A percentile compares a stretch with the other conserved stretches of the same genome.
phyloP scores from a whole-genome alignment of 1,284 basidiomycete species.

The Cryptococcus hybrid region DNA sequence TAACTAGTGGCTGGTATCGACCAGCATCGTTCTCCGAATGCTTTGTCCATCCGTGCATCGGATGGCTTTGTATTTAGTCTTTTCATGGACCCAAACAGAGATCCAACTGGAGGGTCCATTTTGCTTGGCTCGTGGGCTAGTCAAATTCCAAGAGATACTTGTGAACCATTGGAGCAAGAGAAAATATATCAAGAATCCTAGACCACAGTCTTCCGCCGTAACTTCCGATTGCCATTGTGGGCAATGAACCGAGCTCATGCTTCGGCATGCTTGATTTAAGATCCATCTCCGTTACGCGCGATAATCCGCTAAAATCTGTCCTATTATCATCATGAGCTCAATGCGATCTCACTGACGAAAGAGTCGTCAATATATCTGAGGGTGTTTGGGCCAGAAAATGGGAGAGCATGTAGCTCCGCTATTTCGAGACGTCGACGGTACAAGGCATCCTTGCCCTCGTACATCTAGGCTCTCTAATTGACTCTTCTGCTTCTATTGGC shows the following conservation, averaged over 20 bases:
- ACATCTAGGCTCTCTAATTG: background rate
- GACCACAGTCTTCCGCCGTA: constrained; percentile 21
- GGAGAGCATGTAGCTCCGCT: constrained; percentile 19
- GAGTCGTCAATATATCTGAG: constrained; percentile 23
- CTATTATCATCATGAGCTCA: constrained; percentile 24
- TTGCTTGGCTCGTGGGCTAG: constrained; percentile 5
- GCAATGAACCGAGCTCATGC: constrained; percentile 26
- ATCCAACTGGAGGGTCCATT: background rate
- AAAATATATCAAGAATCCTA: constrained; percentile 24
- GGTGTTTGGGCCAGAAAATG: constrained; percentile 19
- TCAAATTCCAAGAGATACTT: constrained; percentile 25
- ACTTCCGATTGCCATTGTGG: constrained; percentile 38
- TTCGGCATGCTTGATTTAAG: background rate
- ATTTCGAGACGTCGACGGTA: constrained; percentile 41
- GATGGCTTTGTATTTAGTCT: constrained; percentile 41
- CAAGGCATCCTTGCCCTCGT: constrained; percentile 6
- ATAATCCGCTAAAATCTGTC: background rate
- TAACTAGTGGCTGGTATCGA: constrained; percentile 30
- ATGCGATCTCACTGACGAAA: constrained; percentile 31
- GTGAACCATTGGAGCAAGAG: constrained; percentile 23
- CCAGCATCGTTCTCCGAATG: constrained; percentile 33
- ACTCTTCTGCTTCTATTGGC: constrained; percentile 7
- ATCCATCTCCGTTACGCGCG: too few relatives aligned
- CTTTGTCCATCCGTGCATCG: constrained; percentile 33
- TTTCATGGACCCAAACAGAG: constrained; percentile 23